Evolutionary conservation across 306 rosid species (phyloP), one percentile per base, ranked within the genome.

Genomic region (Begonia peltatifolia): DNA sequence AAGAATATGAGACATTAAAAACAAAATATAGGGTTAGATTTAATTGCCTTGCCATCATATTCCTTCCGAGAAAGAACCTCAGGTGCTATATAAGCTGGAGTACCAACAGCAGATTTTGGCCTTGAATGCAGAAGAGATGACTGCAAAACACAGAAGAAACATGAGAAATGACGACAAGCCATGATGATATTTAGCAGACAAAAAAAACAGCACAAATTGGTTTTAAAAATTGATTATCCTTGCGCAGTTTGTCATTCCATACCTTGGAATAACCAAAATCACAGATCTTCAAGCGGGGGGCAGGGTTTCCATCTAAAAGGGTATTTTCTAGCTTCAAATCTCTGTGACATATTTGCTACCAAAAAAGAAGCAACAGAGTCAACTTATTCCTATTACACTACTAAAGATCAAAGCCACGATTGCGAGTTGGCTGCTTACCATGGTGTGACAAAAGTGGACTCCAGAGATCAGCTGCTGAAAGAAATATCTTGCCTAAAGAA

Each of bases 401-500:
- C 36, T 30, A 30, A 30, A 30, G 36, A 30, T 30, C 36, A 30
- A 30, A 30, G 6, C 36, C 36, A 44, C n/a, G 13, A 44, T 44
- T 13, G 14, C 6, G 47, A 10, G 6, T 44, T 11, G 14, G 0
- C 6, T 44, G 2, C 14, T 44, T 42, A 55, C n/a, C 50, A 36
- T 50, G 25, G 54, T 10, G 11, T 50, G 54, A 10, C 54, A 50
- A 15, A n/a, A 50, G 18, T 20, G 14, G 54, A 17, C 54, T 15
- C 54, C 54, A 50, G 54, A 50, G 11, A 50, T 50, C 25, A 50
- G 54, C 35, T 50, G 54, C 25, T 50, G 54, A 50, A 50, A 50
- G 25, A 50, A 17, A 14, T 14, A 50, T 15, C 54, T 15, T 16
- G 54, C 54, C 5, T 50, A 11, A 50, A 50, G 20, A 50, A 17